Percentiles rank a stretch among this genome's conserved stretches.
Conservation (phyloP, 1,139 yeast genomes). For the Kodamaea sp. region DNA sequence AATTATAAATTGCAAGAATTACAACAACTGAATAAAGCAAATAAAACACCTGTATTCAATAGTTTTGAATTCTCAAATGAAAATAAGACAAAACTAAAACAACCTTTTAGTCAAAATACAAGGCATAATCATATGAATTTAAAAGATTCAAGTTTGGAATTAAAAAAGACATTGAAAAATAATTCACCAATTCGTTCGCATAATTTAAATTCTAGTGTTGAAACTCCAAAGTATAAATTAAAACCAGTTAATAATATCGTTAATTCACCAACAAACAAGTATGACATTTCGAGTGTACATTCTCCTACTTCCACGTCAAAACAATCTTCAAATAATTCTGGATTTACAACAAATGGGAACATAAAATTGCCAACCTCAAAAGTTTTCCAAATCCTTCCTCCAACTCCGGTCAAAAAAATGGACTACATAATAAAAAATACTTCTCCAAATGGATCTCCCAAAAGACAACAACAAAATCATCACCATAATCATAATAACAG, state of each 20-base stretch:
- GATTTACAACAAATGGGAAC: conserved; percentile 51
- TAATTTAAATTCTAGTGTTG: not conserved
- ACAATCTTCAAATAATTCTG: conserved; percentile 16
- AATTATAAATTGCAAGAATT: conserved; percentile 30
- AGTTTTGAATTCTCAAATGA: conserved; percentile 3
- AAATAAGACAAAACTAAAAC: not conserved
- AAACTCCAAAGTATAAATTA: not conserved
- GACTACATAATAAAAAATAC: conserved; percentile 28
- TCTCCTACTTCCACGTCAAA: conserved; percentile 3
- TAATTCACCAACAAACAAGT: conserved; percentile 1
- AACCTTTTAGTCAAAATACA: conserved; percentile 8
- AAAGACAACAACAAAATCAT: conserved; percentile 2
- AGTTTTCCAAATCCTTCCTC: conserved; percentile 49
- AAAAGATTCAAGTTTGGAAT: conserved; percentile 41
- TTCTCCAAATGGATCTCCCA: conserved; percentile 9
- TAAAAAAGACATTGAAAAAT: conserved; percentile 30
- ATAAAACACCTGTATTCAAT: conserved; percentile 8
- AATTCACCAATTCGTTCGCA: not conserved
- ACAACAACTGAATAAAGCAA: conserved; percentile 12
- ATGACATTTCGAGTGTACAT: conserved; percentile 1
- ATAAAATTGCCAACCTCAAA: conserved; percentile 47
- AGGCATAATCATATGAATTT: conserved; percentile 40
- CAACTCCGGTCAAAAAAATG: conserved; percentile 66
- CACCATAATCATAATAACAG: conserved; percentile 1
- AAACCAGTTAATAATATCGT: not conserved